A percentile compares a stretch with the other conserved stretches of the same genome.
These are phyloP conservation scores for Monosporascus sp. DNA, from an alignment of 2,329 filamentous ascomycete species.

Conservation along the genomic window DNA sequence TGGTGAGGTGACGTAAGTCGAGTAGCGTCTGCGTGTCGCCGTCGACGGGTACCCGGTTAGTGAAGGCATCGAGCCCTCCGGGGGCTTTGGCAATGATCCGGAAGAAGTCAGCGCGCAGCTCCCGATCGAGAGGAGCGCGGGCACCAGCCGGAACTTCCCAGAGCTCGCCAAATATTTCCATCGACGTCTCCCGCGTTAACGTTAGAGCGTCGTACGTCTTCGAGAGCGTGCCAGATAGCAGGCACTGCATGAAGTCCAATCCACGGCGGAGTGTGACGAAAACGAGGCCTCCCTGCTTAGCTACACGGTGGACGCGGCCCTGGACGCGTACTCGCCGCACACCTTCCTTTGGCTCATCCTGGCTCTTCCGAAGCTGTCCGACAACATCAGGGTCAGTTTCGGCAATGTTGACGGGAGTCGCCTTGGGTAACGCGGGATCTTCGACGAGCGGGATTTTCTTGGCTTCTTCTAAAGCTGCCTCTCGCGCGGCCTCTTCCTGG, in stretches of 20 bases:
- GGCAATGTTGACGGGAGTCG: not conserved
- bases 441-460: not conserved
- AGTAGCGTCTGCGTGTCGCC: conserved; percentile 60
- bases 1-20: conserved; percentile 76
- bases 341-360: not conserved
- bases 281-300: conserved; percentile 76
- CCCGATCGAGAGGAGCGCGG: conserved; percentile 76
- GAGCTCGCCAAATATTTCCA: conserved; percentile 80
- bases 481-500: not conserved
- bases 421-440: not conserved
- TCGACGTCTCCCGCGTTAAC: conserved; percentile 80
- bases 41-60: conserved; percentile 59
- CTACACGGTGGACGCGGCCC: conserved; percentile 76
- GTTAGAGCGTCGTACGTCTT: conserved; percentile 90
- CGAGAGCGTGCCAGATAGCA: conserved; percentile 70
- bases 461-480: not conserved
- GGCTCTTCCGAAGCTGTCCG: not conserved
- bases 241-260: conserved; percentile 77
- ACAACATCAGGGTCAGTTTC: not conserved
- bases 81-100: conserved; percentile 73
- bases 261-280: conserved; percentile 86
- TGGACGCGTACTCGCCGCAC: conserved; percentile 65
- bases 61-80: conserved; percentile 85
- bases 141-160: conserved; percentile 71
- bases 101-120: conserved; percentile 88